These are phyloP conservation scores for Otatea glauca DNA, from an alignment of 176 grass and related monocot genomes.

Conservation along the genomic window DNA sequence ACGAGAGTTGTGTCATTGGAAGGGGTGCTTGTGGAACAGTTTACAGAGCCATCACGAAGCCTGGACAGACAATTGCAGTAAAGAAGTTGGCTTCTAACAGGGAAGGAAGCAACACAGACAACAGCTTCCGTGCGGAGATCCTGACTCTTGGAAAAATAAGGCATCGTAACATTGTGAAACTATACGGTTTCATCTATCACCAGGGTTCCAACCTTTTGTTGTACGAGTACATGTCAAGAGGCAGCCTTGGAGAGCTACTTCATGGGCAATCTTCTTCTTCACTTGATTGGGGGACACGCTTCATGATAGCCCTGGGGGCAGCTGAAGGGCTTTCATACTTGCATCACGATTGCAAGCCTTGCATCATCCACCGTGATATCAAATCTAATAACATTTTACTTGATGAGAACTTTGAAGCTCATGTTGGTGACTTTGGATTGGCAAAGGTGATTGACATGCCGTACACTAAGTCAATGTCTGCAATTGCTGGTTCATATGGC, in stretches of 20 bases:
- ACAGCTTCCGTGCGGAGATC: conserved; percentile 95
- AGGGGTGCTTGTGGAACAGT: conserved; percentile 90
- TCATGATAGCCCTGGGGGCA: conserved; percentile 81
- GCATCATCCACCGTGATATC: conserved; percentile 93
- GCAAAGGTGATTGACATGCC: conserved; percentile 99
- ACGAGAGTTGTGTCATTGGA: conserved; percentile 81
- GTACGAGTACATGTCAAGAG: conserved; percentile 94
- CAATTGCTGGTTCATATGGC: conserved; percentile 96
- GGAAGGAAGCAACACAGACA: conserved; percentile 91
- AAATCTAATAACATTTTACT: conserved; percentile 99
- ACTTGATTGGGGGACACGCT: conserved; percentile 87
- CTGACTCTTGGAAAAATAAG: conserved; percentile 97
- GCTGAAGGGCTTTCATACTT: conserved; percentile 96
- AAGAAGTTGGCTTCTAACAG: conserved; percentile 93
- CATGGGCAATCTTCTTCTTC: conserved; percentile 74
- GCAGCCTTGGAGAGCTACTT: conserved; percentile 93
- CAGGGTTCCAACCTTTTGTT: conserved; percentile 94
- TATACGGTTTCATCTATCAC: conserved; percentile 90
- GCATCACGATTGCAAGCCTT: conserved; percentile 95
- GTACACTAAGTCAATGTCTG: conserved; percentile 93
- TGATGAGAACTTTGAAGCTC: conserved; percentile 97
- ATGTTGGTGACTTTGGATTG: conserved; percentile 98
- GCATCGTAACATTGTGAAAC: conserved; percentile 97
- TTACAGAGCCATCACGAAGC: conserved; percentile 78
- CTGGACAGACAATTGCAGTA: conserved; percentile 76